Base-by-base conservation (phyloP, 805 yeast genomes). In the Myxozyma vanderwaltii region DNA sequence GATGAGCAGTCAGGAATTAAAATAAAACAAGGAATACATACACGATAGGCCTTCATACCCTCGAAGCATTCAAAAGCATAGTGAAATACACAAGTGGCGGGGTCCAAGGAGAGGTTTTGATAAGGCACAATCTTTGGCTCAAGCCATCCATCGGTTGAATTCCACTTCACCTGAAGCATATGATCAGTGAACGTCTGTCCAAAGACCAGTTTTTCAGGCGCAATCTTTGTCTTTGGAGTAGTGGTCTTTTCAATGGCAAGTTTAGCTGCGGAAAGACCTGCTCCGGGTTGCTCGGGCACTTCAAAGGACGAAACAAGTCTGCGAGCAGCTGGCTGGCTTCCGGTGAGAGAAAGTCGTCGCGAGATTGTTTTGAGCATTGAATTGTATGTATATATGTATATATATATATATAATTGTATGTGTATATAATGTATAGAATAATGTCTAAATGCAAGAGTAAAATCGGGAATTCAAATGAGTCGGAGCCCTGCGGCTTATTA, bases 11-110 rank as follows among this genome's bases (percentile, higher is more conserved):
- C 35, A 8, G 8, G 19, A 13, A 26, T 5, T 27, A 12, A 19
- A 39, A n/a, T 13, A 38, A 43, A 15, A 23, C 15, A 8, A 23
- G 2, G 4, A 19, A 5, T 19, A 48, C 53, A 12, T 31, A 54
- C 63, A 19, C 53, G 45, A 81, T 91, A 92, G 13, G 97, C 97
- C 79, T 92, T 92, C 78, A 92, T 79, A 66, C 99, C 99, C 78
- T 92, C 99, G 67, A 92, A 94, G 61, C 92, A 82, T 75, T 90
- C 96, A 71, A 94, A 92, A 3, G 96, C 92, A 71, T 92, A 92
- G 79, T 92, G 99, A 77, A 92, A 85, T 35, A 91, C 98, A 73
- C 88, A 83, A 19, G 94, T 77, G 21, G 96, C 85, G 27, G 99
- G 99, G 70, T 91, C 97, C 59, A 92, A 74, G 17, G 79, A 69